Evolutionary conservation across 768 basidiomycete species (phyloP), one percentile per base, ranked within the genome.

Genomic region (Lactarius vividus): DNA sequence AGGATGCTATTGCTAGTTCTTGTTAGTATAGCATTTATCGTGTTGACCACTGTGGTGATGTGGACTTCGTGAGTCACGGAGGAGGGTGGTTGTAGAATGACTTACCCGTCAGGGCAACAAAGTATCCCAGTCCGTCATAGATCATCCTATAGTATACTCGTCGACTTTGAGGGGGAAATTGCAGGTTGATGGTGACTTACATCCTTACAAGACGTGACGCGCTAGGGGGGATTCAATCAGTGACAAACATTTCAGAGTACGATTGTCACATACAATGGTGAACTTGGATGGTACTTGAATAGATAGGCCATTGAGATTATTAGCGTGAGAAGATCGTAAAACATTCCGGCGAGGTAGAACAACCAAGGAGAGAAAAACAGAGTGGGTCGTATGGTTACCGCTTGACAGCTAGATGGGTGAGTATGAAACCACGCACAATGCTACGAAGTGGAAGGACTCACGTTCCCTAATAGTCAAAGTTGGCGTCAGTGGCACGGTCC

Each of bases 41-140:
- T 62, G 63, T 75, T 75, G 9, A 65, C 55, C 10, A 31, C 74
- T 75, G 40, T 23, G 20, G 46, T 35, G 16, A 46, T 13, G 29
- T 26, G 29, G n/a, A 59, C 16, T 33, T 54, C 20, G 23, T 16
- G 29, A 57, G 28, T 39, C 49, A 53, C 10, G 23, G 13, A 15
- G 37, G 37, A 37, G 31, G 53, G 33, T 1, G 4, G 23, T 35
- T 23, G 10, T 15, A n/a, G 15, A 18, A 16, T 4, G 28, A 58
- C 71, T 23, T 61, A 82, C 72, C 77, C 65, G 86, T 85, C 52
- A 89, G 74, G 3, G 77, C 78, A 44, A 85, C 67, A 66, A 88
- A 85, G 72, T 87, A 89, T 20, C 83, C 82, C 18, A 89, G 75
- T 23, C 88, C 88, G 67, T 89, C 86, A 63, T 84, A 85, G 7